Evolutionary conservation across 441 rosid genomes (phyloP), one percentile per base, ranked within the genome.

Genomic region (Kokia cookei): DNA sequence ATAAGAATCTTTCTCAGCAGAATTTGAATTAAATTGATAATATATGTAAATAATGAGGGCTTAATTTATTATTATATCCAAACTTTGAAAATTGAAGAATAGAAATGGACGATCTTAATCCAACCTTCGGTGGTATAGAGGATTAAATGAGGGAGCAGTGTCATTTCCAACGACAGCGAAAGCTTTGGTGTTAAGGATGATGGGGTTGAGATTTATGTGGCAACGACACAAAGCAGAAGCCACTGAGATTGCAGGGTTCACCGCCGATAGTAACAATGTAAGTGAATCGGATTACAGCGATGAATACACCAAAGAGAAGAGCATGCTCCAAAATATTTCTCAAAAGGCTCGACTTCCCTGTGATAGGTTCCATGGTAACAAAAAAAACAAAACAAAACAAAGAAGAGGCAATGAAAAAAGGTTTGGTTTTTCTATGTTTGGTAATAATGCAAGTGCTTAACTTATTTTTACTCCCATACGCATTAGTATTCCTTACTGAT

Each of bases 221-320:
- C 37, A 89, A 75, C 29, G 91, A 78, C 82, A 94, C 88, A 83
- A 93, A 93, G 84, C 98, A 96, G 87, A 96, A 96, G 77, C 84
- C 91, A 48, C 92, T 91, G 76, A 83, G 79, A 35, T 82, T 82
- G 80, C 99, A 96, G 7, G 98, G 84, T 80, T 96, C 97, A 27
- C 98, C 98, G 73, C 97, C 82, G 77, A 88, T 68, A 12, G 97
- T 92, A 47, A 92, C 90, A 10, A 96, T 82, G 84, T 90, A 96
- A 68, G 94, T 92, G 70, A 96, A 93, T 19, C 98, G 91, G 58
- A 83, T 82, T 63, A 86, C 77, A 61, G 93, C 72, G 78, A 92
- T 76, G 32, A 96, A 64, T 69, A 92, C 89, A 26, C 97, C 90
- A 40, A 91, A 81, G 58, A 91, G 51, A 50, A 92, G 88, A 61